Conservation (phyloP, 257 asterid genomes). For the Nyctanthes arbortristis region DNA sequence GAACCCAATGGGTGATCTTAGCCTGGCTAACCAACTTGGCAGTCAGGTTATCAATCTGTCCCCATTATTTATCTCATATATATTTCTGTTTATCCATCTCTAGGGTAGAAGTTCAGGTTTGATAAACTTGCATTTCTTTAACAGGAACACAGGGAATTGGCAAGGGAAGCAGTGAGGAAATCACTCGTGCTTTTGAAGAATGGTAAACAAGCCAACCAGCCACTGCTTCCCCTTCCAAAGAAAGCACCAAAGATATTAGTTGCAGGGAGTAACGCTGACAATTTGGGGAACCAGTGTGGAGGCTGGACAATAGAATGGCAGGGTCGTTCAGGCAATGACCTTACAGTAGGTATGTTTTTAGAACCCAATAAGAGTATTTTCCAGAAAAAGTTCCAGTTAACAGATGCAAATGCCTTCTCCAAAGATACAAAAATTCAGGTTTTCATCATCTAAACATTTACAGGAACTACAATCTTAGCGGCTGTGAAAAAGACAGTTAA, state of each 20-base stretch:
- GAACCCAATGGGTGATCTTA: conserved; percentile 39
- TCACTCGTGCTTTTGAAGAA: conserved; percentile 73
- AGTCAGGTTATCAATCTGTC: conserved; percentile 33
- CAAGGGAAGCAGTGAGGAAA: conserved; percentile 80
- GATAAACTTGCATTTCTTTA: background rate
- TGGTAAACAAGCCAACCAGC: conserved; percentile 38
- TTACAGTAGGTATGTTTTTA: conserved; percentile 43
- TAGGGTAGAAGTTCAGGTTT: background rate
- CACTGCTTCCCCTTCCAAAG: conserved; percentile 55
- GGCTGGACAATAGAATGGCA: conserved; percentile 72
- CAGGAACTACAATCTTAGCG: conserved; percentile 58
- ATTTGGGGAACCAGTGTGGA: conserved; percentile 68
- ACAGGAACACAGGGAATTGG: conserved; percentile 71
- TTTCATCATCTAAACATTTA: conserved; percentile 9
- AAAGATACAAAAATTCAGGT: background rate
- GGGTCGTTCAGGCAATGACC: conserved; percentile 54
- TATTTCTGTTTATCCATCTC: background rate
- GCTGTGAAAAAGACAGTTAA: conserved; percentile 51
- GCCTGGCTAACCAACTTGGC: conserved; percentile 39
- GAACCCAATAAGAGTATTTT: background rate
- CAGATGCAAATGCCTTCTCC: background rate
- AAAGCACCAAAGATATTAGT: conserved; percentile 45
- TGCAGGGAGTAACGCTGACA: conserved; percentile 58
- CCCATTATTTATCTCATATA: background rate
- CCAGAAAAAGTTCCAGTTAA: background rate